Percentiles rank a stretch among this genome's conserved stretches.
Evolutionary conservation across 2,329 filamentous ascomycete genomes (phyloP).

Genomic region (Verruconis gallopava): DNA sequence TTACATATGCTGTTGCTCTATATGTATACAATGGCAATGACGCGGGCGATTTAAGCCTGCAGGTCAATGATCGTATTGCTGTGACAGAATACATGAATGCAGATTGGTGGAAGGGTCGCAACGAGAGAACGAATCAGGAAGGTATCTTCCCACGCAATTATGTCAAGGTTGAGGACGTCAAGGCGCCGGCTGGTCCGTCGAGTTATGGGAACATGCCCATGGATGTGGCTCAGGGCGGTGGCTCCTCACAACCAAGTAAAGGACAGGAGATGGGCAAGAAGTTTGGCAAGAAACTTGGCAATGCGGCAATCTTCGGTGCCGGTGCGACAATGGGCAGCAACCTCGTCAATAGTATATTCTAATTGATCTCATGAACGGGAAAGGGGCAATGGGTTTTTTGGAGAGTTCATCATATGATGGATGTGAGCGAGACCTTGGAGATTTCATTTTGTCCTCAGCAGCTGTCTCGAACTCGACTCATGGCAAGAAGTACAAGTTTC

Average conservation of each 20-base stretch:
- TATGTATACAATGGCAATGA: constrained; percentile 75
- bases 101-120: constrained; percentile 92
- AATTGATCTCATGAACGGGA: no score
- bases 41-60: constrained; percentile 66
- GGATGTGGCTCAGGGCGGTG: constrained; percentile 52
- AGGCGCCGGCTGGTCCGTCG: constrained; percentile 28
- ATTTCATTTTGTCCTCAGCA: no score
- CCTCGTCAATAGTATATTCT: constrained; percentile 85
- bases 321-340: constrained; percentile 84
- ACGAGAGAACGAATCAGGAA: constrained; percentile 67
- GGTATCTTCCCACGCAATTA: constrained; percentile 95
- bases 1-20: constrained; percentile 65
- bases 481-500: no score
- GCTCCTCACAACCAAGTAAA: constrained; percentile 44
- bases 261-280: constrained; percentile 73
- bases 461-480: no score
- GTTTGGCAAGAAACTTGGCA: constrained; percentile 87
- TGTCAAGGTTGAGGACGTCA: constrained; percentile 53
- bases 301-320: constrained; percentile 78
- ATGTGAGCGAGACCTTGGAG: no score
- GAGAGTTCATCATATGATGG: no score
- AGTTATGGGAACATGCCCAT: constrained; percentile 63
- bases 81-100: constrained; percentile 90
- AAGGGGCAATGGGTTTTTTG: no score
- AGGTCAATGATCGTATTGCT: constrained; percentile 65